phyloP scores from a whole-genome alignment of 1,284 basidiomycete species.

The Anthracocystis panici-leucophaei region DNA sequence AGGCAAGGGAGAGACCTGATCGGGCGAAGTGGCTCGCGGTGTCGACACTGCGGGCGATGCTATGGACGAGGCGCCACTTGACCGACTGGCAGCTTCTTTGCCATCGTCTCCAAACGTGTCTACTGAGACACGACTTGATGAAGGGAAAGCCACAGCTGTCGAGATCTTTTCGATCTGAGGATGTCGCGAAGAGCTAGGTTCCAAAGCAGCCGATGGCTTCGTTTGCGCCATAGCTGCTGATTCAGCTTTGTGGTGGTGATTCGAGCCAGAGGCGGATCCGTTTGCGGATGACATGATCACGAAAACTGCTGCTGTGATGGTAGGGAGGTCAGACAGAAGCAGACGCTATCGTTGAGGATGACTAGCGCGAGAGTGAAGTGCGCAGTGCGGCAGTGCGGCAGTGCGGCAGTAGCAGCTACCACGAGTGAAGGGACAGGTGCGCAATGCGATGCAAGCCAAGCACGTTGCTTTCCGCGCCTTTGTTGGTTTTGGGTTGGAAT shows the following conservation, averaged over 20 bases:
- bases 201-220: slow-evolving; percentile 7
- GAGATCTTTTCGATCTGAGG: slow-evolving; percentile 27
- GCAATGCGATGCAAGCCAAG: slow-evolving; percentile 15
- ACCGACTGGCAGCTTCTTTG: slow-evolving; percentile 7
- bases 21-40: slow-evolving; percentile 37
- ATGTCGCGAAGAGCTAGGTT: slow-evolving; percentile 6
- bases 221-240: background rate
- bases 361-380: slow-evolving; percentile 5
- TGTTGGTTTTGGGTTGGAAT: background rate
- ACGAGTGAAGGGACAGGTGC: background rate
- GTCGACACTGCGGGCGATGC: slow-evolving; percentile 40
- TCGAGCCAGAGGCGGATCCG: background rate
- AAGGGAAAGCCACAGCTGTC: slow-evolving; percentile 18
- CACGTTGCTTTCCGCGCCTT: slow-evolving; percentile 1
- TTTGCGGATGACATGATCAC: background rate
- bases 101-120: slow-evolving; percentile 13
- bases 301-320: background rate
- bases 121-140: slow-evolving; percentile 23
- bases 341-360: background rate
- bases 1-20: slow-evolving; percentile 4
- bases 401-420: no score
- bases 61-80: slow-evolving; percentile 26
- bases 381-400: slow-evolving; percentile 10
- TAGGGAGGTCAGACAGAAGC: background rate
- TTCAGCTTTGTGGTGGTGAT: background rate